Evolutionary conservation across 768 basidiomycete species (phyloP).

Genomic region (Hortiboletus campestris): DNA sequence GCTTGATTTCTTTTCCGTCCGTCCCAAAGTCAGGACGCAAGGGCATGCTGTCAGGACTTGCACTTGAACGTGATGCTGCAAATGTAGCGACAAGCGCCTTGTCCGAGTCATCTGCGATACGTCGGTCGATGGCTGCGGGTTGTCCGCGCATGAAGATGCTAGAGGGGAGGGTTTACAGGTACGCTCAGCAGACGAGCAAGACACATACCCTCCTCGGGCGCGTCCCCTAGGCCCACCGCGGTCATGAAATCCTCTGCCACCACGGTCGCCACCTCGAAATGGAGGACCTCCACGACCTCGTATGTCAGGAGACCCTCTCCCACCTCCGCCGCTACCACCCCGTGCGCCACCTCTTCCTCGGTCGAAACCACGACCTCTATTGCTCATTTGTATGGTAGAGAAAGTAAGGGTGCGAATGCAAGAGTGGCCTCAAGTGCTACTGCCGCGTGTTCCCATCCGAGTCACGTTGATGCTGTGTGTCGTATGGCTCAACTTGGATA

Average conservation of each 20-base stretch:
- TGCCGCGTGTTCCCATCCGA: not conserved
- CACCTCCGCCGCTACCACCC: constrained; percentile 33
- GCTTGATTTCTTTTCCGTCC: constrained; percentile 41
- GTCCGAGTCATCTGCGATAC: constrained; percentile 44
- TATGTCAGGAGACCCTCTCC: constrained; percentile 30
- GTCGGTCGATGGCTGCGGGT: constrained; percentile 52
- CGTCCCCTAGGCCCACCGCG: constrained; percentile 29
- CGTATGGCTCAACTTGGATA: constrained; percentile 3
- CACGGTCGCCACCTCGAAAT: constrained; percentile 31
- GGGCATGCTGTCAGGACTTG: constrained; percentile 37
- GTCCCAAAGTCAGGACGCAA: constrained; percentile 49
- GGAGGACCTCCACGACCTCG: constrained; percentile 29
- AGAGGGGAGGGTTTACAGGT: not conserved
- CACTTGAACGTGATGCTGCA: constrained; percentile 23
- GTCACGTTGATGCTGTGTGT: constrained; percentile 24
- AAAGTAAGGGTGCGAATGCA: not conserved
- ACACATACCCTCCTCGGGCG: constrained; percentile 41
- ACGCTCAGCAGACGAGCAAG: not conserved
- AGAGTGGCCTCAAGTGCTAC: not conserved
- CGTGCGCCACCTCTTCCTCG: constrained; percentile 38
- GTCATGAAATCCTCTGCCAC: constrained; percentile 30
- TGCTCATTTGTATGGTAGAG: constrained; percentile 28
- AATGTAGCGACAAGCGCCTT: constrained; percentile 40
- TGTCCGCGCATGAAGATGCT: constrained; percentile 42
- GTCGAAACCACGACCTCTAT: constrained; percentile 41